These are phyloP conservation scores for Blastobotrys mokoenaii DNA, from an alignment of 805 yeast species.

Conservation along the genomic window DNA sequence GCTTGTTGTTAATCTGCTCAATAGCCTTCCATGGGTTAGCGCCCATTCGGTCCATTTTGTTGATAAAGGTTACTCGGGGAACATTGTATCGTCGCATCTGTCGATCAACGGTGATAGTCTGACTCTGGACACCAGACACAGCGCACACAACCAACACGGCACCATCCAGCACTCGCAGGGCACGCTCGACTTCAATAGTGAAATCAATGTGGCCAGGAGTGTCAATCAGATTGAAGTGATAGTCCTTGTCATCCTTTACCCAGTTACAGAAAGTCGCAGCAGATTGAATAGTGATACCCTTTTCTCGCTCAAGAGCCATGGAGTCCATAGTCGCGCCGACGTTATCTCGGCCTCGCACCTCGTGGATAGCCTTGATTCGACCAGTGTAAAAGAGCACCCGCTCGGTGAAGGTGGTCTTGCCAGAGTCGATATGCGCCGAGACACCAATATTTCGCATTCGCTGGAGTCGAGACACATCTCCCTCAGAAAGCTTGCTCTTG, in stretches of 20 bases:
- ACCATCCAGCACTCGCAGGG: constrained; percentile 95
- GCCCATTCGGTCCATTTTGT: constrained; percentile 99
- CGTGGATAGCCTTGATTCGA: constrained; percentile 92
- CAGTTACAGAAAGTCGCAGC: constrained; percentile 98
- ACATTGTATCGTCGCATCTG: constrained; percentile 98
- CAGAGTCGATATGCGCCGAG: constrained; percentile 96
- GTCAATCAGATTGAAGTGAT: constrained; percentile 90
- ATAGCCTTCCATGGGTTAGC: constrained; percentile 94
- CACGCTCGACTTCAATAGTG: constrained; percentile 97
- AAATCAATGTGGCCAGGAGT: constrained; percentile 99
- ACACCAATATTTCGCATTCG: constrained; percentile 90
- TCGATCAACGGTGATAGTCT: constrained; percentile 96
- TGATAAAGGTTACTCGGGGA: constrained; percentile 91
- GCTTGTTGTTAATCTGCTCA: constrained; percentile 78
- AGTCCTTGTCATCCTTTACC: constrained; percentile 47
- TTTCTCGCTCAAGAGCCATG: constrained; percentile 97
- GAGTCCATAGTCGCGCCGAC: constrained; percentile 99
- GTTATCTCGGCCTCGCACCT: constrained; percentile 89
- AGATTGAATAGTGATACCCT: constrained; percentile 97
- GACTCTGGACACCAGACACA: constrained; percentile 96
- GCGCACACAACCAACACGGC: constrained; percentile 98
- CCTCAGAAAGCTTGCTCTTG: constrained; percentile 20
- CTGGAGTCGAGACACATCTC: constrained; percentile 36
- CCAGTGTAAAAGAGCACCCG: constrained; percentile 95
- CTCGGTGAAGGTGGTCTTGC: constrained; percentile 96